Base-by-base conservation (phyloP, 139 green algal genomes). In the Haematococcus lacustris region DNA sequence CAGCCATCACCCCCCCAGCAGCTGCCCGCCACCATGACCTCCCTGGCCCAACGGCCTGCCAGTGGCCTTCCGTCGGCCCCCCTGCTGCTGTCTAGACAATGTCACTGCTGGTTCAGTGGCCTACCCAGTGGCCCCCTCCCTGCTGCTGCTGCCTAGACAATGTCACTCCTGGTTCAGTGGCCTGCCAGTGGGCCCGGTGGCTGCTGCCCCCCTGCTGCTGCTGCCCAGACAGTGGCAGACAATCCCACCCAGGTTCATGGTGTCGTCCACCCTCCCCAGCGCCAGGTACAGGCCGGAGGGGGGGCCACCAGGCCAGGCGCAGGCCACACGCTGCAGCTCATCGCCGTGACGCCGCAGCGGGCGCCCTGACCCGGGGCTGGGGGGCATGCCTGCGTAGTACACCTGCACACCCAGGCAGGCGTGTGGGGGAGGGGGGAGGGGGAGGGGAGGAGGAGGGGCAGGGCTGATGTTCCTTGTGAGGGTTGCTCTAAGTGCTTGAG, bases 201-300 rank as follows among this genome's bases (percentile, higher is more conserved):
- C n/a, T n/a, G n/a, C n/a, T n/a, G n/a, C n/a, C n/a, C n/a, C n/a
- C n/a, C n/a, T n/a, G n/a, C n/a, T n/a, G n/a, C n/a, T n/a, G n/a
- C n/a, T n/a, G n/a, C n/a, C n/a, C n/a, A n/a, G n/a, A n/a, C n/a
- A n/a, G n/a, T 26, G 23, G 3, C 65, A 60, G 6, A 71, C 38
- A 35, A 59, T 25, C 17, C 88, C 92, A 26, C 93, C 94, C n/a
- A 98, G 84, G 85, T 98, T 98, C 94, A 98, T 98, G 1, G 94
- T 97, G 84, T 98, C 93, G 73, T 98, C 94, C 78, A 84, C 6
- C 93, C 79, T 0, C 94, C 94, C n/a, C 23, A 87, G 86, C 0
- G 93, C 90, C 0, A 47, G 61, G 62, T 87, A 93, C 4, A 21
- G 32, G 32, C 2, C 3, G 26, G 65, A 6, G n/a, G 5, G 26